Evolutionary conservation across 768 basidiomycete species (phyloP).

Genomic region (Auricularia sp.): DNA sequence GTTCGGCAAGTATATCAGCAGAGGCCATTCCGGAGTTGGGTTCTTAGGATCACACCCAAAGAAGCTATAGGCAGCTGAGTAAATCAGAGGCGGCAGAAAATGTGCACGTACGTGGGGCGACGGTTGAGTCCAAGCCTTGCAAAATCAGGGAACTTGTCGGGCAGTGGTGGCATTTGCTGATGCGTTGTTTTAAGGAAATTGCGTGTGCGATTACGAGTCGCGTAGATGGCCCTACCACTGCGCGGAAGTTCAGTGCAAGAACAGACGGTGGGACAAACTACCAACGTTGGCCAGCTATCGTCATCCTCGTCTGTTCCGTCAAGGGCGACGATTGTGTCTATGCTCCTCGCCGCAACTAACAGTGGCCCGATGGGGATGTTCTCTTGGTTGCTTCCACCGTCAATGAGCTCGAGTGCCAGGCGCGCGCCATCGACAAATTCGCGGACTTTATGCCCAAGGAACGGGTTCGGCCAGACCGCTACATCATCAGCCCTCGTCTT

Average conservation of each 20-base stretch:
- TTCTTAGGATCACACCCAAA: conserved; percentile 61
- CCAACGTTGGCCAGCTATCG: conserved; percentile 60
- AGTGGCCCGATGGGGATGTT: conserved; percentile 64
- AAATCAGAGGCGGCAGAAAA: too few relatives aligned
- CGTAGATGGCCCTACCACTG: conserved; percentile 45
- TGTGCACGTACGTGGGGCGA: conserved; percentile 36
- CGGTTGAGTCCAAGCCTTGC: conserved; percentile 49
- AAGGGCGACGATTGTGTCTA: conserved; percentile 70
- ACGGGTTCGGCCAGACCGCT: conserved; percentile 53
- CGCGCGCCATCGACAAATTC: conserved; percentile 46
- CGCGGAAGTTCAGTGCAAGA: conserved; percentile 2
- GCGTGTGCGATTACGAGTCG: conserved; percentile 33
- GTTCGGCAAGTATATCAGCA: conserved; percentile 69
- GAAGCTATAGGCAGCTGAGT: conserved; percentile 25
- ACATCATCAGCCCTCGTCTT: conserved; percentile 31
- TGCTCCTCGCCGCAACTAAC: conserved; percentile 51
- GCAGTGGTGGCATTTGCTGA: conserved; percentile 56
- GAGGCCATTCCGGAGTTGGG: conserved; percentile 44
- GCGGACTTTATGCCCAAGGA: background rate
- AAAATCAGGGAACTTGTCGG: conserved; percentile 40
- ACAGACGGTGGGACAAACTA: background rate
- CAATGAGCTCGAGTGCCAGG: conserved; percentile 52
- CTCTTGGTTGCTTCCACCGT: conserved; percentile 60
- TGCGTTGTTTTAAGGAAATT: conserved; percentile 39
- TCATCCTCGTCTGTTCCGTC: conserved; percentile 55